Conservation (phyloP, 768 basidiomycete genomes). For the Russula vinacea region DNA sequence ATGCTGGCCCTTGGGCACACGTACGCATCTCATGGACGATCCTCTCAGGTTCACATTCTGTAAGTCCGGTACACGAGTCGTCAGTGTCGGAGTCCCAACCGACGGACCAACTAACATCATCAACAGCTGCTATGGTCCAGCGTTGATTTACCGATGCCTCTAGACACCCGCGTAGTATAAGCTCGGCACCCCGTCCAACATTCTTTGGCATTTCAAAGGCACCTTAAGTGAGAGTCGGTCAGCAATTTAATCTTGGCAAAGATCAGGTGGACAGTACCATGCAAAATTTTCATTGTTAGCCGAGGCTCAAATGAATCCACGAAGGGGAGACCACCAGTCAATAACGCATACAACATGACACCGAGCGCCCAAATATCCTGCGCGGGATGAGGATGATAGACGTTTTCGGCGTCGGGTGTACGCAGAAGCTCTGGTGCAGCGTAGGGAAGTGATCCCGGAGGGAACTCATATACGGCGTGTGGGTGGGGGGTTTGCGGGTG, state of each 20-base stretch:
- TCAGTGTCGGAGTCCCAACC: slow-evolving; percentile 57
- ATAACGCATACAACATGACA: slow-evolving; percentile 79
- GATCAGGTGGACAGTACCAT: slow-evolving; percentile 47
- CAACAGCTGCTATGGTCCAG: slow-evolving; percentile 81
- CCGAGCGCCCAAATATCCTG: slow-evolving; percentile 98
- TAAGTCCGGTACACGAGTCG: slow-evolving; percentile 36
- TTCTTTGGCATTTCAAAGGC: slow-evolving; percentile 55
- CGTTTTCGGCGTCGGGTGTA: slow-evolving; percentile 46
- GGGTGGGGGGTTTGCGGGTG: slow-evolving; percentile 34
- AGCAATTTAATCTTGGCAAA: slow-evolving; percentile 27
- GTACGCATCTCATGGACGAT: slow-evolving; percentile 42
- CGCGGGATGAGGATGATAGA: slow-evolving; percentile 54
- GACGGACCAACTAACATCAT: slow-evolving; percentile 76
- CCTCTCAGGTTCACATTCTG: slow-evolving; percentile 36
- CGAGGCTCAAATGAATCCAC: slow-evolving; percentile 87
- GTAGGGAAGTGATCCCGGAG: slow-evolving; percentile 86
- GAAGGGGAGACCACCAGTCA: slow-evolving; percentile 86
- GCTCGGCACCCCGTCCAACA: slow-evolving; percentile 59
- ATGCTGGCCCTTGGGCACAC: slow-evolving; percentile 10
- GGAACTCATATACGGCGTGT: slow-evolving; percentile 44
- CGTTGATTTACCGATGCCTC: slow-evolving; percentile 57
- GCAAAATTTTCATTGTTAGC: slow-evolving; percentile 86
- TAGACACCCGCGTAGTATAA: slow-evolving; percentile 77
- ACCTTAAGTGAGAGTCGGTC: slow-evolving; percentile 43
- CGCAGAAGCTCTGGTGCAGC: slow-evolving; percentile 84